Base-by-base conservation (phyloP, 2,329 filamentous ascomycete genomes). In the Claviceps citrina region DNA sequence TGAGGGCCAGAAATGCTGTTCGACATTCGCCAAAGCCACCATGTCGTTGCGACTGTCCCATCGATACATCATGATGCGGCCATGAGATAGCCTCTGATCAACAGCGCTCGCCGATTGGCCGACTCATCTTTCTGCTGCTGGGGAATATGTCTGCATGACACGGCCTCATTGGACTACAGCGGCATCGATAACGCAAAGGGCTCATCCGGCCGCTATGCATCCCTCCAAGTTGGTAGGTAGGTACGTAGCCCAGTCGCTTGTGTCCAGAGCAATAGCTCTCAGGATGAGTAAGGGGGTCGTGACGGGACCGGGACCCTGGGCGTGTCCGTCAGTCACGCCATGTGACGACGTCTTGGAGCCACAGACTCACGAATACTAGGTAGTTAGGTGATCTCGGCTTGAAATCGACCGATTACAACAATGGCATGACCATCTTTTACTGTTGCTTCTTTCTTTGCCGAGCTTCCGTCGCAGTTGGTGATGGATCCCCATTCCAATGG, bases 401-500 rank as follows among this genome's bases (percentile, higher is more conserved):
- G 36, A 39, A 39, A 36, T 39, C 40, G 15, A 59, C 63, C 41
- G 59, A 66, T 37, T 67, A 61, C 49, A 68, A 68, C 47, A 59
- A 64, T 22, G 67, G 67, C 13, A 62, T 64, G 46, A 69, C 65
- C 0, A 65, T 71, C 32, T 70, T 70, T 43, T 62, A 63, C 12
- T 46, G 66, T 3, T 63, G 54, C 4, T 72, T 71, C n/a, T 44
- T 56, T 72, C 1, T 61, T 60, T 12, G 68, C 70, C 0, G 71
- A 75, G 47, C 54, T 75, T 4, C 71, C 71, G 0, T 72, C 68
- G 0, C 68, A 71, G 43, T 56, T 73, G 7, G 50, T 73, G 7
- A 16, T 68, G 71, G 57, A 66, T 67, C 4, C 68, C 67, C 10
- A 56, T 71, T 4, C 61, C 62, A 26, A 70, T 60, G 55, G 46